Evolutionary conservation across 2,329 filamentous ascomycete species (phyloP).

Genomic region (Hypoxylon sp.): DNA sequence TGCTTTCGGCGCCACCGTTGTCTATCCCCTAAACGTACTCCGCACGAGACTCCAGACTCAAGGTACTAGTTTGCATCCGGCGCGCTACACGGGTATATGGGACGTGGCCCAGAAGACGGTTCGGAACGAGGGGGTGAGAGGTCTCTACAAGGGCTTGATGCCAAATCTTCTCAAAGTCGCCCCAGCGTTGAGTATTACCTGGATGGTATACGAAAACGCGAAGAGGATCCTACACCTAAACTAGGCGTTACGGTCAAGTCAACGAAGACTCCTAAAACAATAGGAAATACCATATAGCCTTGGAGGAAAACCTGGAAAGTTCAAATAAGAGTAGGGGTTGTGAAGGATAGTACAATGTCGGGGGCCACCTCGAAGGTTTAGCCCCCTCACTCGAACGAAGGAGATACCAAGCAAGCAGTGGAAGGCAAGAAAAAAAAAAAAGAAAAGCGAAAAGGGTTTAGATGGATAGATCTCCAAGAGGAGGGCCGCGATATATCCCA

Average conservation of each 20-base stretch:
- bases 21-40: conserved; percentile 95
- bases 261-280: background rate
- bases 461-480: conserved; percentile 32
- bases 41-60: conserved; percentile 94
- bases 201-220: conserved; percentile 92
- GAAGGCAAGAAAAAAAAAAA: conserved; percentile 12
- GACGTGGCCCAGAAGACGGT: conserved; percentile 91
- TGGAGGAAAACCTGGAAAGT: background rate
- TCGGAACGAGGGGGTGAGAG: conserved; percentile 83
- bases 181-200: conserved; percentile 94
- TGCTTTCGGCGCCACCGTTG: conserved; percentile 90
- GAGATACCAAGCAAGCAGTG: conserved; percentile 2
- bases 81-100: conserved; percentile 90
- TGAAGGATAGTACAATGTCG: background rate
- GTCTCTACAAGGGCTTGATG: conserved; percentile 94
- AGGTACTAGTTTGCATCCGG: conserved; percentile 90
- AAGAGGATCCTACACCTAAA: conserved; percentile 77
- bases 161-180: conserved; percentile 97
- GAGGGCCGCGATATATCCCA: conserved; percentile 40
- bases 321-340: background rate
- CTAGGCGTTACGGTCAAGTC: conserved; percentile 42
- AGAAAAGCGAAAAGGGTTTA: conserved; percentile 17
- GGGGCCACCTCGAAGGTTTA: conserved; percentile 8
- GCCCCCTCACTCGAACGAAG: background rate
- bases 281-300: background rate